Conservation (phyloP, 2,329 filamentous ascomycete genomes). For the Paraphaeosphaeria sporulosa region DNA sequence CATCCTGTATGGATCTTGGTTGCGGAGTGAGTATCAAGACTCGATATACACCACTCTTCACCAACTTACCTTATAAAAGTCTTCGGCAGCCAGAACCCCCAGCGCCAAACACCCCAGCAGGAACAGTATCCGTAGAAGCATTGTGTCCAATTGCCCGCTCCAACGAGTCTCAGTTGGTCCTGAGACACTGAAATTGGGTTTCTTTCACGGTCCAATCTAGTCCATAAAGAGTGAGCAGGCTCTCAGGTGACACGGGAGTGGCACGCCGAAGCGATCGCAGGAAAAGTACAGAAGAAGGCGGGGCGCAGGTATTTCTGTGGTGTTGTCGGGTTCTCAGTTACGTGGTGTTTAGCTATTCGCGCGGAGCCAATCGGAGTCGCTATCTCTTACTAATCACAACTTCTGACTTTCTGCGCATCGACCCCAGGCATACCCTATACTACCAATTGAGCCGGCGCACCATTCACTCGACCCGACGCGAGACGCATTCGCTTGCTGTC, state of each 20-base stretch:
- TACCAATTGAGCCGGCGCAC: slow-evolving; percentile 21
- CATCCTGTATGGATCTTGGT: neutral
- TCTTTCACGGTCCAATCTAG: slow-evolving; percentile 13
- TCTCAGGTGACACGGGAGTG: slow-evolving; percentile 8
- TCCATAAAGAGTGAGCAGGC: slow-evolving; percentile 23
- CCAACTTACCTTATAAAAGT: slow-evolving; percentile 76
- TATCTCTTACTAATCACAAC: too few relatives aligned
- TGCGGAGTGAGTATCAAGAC: neutral
- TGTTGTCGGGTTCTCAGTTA: too few relatives aligned
- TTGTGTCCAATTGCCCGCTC: slow-evolving; percentile 37
- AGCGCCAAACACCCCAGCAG: slow-evolving; percentile 54
- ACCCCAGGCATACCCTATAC: slow-evolving; percentile 5
- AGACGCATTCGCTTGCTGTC: slow-evolving; percentile 34
- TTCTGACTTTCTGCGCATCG: slow-evolving; percentile 33
- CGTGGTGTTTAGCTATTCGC: slow-evolving; percentile 13
- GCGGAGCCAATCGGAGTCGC: slow-evolving; percentile 36
- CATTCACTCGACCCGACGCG: neutral
- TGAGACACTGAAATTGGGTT: slow-evolving; percentile 23
- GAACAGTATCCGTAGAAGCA: slow-evolving; percentile 54
- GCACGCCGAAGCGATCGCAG: neutral
- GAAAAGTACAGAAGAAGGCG: neutral
- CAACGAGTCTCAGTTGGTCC: slow-evolving; percentile 21
- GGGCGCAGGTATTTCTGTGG: slow-evolving; percentile 14
- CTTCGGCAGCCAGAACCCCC: slow-evolving; percentile 62
- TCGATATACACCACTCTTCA: neutral